Conservation (phyloP, 306 rosid species). For the Cucurbita pepo region DNA sequence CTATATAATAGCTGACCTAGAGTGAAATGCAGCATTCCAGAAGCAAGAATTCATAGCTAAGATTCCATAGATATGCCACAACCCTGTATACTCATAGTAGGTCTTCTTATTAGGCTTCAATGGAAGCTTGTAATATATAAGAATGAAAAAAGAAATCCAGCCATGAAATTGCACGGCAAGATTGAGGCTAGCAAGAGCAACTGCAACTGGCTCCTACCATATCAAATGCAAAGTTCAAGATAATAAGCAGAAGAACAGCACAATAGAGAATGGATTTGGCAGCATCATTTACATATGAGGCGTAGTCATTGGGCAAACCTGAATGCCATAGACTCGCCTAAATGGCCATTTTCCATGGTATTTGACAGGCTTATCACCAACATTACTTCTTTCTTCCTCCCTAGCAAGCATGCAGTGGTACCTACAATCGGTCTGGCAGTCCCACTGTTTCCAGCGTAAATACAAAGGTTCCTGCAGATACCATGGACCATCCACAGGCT, state of each 20-base stretch:
- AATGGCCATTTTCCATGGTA: constrained; percentile 97
- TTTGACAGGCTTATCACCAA: constrained; percentile 63
- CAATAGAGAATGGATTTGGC: background rate
- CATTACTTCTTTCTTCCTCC: constrained; percentile 73
- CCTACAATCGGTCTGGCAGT: constrained; percentile 80
- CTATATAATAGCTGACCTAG: constrained; percentile 45
- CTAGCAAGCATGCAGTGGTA: constrained; percentile 77
- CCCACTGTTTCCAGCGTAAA: constrained; percentile 94
- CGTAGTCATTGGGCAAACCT: constrained; percentile 33
- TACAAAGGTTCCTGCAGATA: constrained; percentile 91
- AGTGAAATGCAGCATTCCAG: constrained; percentile 86
- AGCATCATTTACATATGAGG: background rate
- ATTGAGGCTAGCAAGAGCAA: constrained; percentile 76
- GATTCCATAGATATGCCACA: constrained; percentile 86
- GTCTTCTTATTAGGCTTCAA: constrained; percentile 54
- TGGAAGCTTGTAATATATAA: constrained; percentile 71
- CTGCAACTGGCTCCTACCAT: constrained; percentile 85
- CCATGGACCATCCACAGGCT: constrained; percentile 96
- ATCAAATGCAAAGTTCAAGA: background rate
- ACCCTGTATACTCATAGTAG: constrained; percentile 66
- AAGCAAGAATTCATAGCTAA: constrained; percentile 82
- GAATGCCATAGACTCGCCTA: constrained; percentile 76
- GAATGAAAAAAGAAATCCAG: constrained; percentile 93
- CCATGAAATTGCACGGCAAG: constrained; percentile 97
- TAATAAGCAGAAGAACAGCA: background rate